phyloP scores from a whole-genome alignment of 306 rosid genomes.

The Canavalia gladiata region DNA sequence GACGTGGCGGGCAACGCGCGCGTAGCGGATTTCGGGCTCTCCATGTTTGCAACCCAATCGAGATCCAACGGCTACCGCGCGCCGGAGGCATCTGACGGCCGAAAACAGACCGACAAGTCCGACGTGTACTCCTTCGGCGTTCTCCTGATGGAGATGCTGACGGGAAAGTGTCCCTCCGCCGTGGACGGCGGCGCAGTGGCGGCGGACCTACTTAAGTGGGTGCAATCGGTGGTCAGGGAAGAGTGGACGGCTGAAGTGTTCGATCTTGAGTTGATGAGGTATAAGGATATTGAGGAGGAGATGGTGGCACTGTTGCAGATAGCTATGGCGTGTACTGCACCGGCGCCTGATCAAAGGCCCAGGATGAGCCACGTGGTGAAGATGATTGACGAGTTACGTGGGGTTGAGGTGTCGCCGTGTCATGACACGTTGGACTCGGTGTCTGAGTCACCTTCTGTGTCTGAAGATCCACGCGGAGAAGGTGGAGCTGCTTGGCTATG shows the following conservation, averaged over 20 bases:
- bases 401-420: conserved; percentile 61
- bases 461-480: conserved; percentile 59
- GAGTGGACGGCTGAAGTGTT: conserved; percentile 98
- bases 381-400: conserved; percentile 83
- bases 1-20: conserved; percentile 69
- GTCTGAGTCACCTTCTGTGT: conserved; percentile 65
- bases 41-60: conserved; percentile 56
- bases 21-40: conserved; percentile 82
- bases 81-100: conserved; percentile 70
- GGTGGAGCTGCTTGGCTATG: conserved; percentile 45
- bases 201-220: conserved; percentile 84
- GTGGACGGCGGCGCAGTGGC: conserved; percentile 46
- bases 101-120: conserved; percentile 68
- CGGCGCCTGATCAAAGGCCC: conserved; percentile 79
- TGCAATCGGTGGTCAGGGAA: conserved; percentile 88
- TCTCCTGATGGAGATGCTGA: conserved; percentile 77
- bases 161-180: conserved; percentile 84
- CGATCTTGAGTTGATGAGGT: conserved; percentile 92
- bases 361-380: conserved; percentile 81
- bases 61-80: conserved; percentile 81
- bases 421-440: conserved; percentile 66
- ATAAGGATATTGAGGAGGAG: conserved; percentile 90
- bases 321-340: conserved; percentile 67
- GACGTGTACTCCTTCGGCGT: conserved; percentile 90
- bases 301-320: conserved; percentile 86